Evolutionary conservation across 495 filamentous ascomycete genomes (phyloP).

Genomic region (Daldinia concentrica): DNA sequence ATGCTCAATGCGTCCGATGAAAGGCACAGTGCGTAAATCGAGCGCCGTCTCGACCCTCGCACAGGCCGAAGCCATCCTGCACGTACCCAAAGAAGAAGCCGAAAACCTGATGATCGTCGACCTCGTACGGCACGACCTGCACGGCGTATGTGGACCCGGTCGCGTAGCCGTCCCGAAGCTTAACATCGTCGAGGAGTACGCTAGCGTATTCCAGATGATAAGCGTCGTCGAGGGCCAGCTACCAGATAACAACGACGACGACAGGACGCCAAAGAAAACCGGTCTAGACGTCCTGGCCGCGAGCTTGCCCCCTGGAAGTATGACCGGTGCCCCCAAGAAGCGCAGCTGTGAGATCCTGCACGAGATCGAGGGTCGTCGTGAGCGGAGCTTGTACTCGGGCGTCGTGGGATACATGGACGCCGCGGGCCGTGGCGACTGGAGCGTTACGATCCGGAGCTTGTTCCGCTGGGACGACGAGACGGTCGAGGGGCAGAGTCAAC

Average conservation of each 20-base stretch:
- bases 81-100: slow-evolving; percentile 86
- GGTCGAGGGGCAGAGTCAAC: slow-evolving; percentile 13
- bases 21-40: slow-evolving; percentile 88
- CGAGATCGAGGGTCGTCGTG: slow-evolving; percentile 67
- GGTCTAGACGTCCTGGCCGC: slow-evolving; percentile 81
- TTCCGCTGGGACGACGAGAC: slow-evolving; percentile 71
- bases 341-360: slow-evolving; percentile 83
- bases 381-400: slow-evolving; percentile 86
- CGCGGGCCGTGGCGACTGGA: slow-evolving; percentile 85
- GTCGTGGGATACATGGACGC: slow-evolving; percentile 90
- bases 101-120: slow-evolving; percentile 99
- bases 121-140: slow-evolving; percentile 89
- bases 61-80: slow-evolving; percentile 73
- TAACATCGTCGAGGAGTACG: slow-evolving; percentile 88
- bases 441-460: slow-evolving; percentile 82
- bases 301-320: slow-evolving; percentile 85
- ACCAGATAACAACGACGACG: slow-evolving; percentile 38
- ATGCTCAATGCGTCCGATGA: slow-evolving; percentile 85
- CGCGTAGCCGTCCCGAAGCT: slow-evolving; percentile 73
- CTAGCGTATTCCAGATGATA: slow-evolving; percentile 88
- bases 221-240: slow-evolving; percentile 83
- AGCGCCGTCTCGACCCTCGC: slow-evolving; percentile 63
- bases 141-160: slow-evolving; percentile 77
- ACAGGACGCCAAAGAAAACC: slow-evolving; percentile 47
- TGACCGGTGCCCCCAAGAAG: slow-evolving; percentile 96